Evolutionary conservation across 208 protist species (phyloP).

Genomic region (Leishmania braziliensis): DNA sequence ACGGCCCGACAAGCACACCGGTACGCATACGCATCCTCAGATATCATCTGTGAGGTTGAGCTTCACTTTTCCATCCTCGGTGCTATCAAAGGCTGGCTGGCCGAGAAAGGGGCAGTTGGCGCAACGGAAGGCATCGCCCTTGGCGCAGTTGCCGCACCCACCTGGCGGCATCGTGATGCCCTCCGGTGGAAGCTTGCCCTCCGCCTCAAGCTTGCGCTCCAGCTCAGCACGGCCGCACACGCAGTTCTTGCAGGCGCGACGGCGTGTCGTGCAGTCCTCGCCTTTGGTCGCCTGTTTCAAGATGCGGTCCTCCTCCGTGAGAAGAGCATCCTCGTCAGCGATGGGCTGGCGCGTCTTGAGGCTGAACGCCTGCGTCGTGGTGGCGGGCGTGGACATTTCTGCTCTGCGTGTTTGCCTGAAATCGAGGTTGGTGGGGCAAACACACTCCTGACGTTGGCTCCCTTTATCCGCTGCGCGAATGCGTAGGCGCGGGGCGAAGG

Average conservation of each 20-base stretch:
- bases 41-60: slow-evolving; percentile 81
- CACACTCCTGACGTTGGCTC: neutral
- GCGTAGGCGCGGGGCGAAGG: slow-evolving; percentile 9
- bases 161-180: slow-evolving; percentile 58
- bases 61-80: slow-evolving; percentile 84
- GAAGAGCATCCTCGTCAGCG: slow-evolving; percentile 71
- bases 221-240: slow-evolving; percentile 83
- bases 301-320: slow-evolving; percentile 74
- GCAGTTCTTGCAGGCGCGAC: slow-evolving; percentile 89
- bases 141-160: slow-evolving; percentile 88
- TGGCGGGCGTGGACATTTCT: slow-evolving; percentile 14
- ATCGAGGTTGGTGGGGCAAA: neutral
- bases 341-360: slow-evolving; percentile 81
- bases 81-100: slow-evolving; percentile 85
- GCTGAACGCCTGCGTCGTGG: slow-evolving; percentile 70
- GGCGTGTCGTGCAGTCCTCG: slow-evolving; percentile 84
- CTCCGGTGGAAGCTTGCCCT: slow-evolving; percentile 44
- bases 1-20: neutral
- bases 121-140: slow-evolving; percentile 91
- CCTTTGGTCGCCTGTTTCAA: slow-evolving; percentile 58
- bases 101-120: slow-evolving; percentile 88
- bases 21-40: slow-evolving; percentile 25
- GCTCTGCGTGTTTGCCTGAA: neutral
- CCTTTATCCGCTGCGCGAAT: neutral
- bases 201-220: slow-evolving; percentile 53